A percentile compares a stretch with the other conserved stretches of the same genome.
These are phyloP conservation scores for Sicyos baderoa DNA, from an alignment of 306 rosid genomes.

Conservation along the genomic window DNA sequence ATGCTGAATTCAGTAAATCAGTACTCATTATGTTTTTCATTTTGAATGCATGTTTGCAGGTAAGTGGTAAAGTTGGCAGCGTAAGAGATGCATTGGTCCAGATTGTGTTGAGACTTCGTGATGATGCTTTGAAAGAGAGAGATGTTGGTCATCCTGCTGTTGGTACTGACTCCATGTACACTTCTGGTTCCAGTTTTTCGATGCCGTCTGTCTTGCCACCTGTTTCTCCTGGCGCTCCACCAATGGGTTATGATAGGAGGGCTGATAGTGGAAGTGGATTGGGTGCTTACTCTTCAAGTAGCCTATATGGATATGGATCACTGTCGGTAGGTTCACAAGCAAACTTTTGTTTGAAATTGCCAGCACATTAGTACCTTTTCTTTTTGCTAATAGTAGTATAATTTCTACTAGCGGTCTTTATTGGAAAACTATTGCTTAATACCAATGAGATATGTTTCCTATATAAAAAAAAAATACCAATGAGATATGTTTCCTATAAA, in stretches of 20 bases:
- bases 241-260: conserved; percentile 84
- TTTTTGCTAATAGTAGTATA: neutral
- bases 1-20: conserved; percentile 2
- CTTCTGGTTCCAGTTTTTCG: conserved; percentile 52
- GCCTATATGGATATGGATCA: conserved; percentile 81
- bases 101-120: conserved; percentile 85
- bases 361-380: conserved; percentile 3
- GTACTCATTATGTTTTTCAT: conserved; percentile 19
- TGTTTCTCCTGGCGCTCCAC: conserved; percentile 50
- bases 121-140: conserved; percentile 64
- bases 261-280: conserved; percentile 65
- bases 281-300: conserved; percentile 65
- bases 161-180: conserved; percentile 51
- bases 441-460: conserved; percentile 1
- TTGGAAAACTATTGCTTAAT: neutral
- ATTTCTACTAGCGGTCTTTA: neutral
- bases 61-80: conserved; percentile 54
- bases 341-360: neutral
- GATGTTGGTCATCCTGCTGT: conserved; percentile 40
- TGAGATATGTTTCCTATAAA: too few species aligned
- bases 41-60: conserved; percentile 35
- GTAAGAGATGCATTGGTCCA: conserved; percentile 94
- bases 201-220: conserved; percentile 67
- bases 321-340: conserved; percentile 48
- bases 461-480: too few species aligned